Percentiles rank a stretch among this genome's conserved stretches.
Conservation (phyloP, 148 eudicot species). For the Rhododendron henanense region DNA sequence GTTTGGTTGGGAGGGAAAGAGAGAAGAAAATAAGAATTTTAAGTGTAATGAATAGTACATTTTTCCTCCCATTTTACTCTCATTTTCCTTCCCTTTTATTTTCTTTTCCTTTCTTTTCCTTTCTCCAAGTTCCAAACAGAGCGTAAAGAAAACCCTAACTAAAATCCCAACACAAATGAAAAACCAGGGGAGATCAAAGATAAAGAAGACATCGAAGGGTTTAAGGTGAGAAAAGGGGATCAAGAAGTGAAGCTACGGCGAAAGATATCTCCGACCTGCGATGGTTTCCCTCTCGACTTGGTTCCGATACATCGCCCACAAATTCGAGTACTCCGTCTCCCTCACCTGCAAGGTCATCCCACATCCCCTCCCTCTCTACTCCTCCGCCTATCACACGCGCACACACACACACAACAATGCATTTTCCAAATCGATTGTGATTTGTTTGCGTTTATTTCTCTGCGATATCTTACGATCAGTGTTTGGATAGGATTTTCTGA, state of each 20-base stretch:
- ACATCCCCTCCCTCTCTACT: no score
- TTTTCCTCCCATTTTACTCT: no score
- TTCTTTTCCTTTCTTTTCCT: no score
- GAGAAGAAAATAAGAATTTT: no score
- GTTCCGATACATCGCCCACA: conserved; percentile 37
- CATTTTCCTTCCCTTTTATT: no score
- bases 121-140: no score
- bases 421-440: not conserved
- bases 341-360: conserved; percentile 30
- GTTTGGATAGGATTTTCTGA: not conserved
- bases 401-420: not conserved
- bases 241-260: not conserved
- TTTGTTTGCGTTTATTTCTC: not conserved
- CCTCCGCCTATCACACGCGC: not conserved
- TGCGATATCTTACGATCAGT: not conserved
- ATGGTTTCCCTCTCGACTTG: conserved; percentile 39
- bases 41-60: no score
- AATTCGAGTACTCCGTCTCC: conserved; percentile 39
- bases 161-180: not conserved
- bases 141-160: not conserved
- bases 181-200: not conserved
- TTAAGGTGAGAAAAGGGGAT: not conserved
- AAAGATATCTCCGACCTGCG: not conserved
- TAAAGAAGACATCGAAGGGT: not conserved
- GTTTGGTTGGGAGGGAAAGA: no score